Base-by-base conservation (phyloP, 495 filamentous ascomycete genomes). In the Penicillium taxi region DNA sequence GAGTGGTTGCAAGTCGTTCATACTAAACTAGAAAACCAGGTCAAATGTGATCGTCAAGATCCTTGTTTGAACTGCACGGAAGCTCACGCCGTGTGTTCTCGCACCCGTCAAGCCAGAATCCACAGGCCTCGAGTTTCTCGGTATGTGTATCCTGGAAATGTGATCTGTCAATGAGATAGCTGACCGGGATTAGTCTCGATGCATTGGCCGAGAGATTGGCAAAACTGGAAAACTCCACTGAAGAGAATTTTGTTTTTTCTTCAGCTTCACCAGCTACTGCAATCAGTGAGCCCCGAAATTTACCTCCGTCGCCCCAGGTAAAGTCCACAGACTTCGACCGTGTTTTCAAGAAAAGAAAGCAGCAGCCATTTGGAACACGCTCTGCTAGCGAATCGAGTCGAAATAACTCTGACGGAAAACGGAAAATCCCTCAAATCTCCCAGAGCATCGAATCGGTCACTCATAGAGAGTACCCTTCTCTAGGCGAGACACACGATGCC, bases 21-120 rank as follows among this genome's bases (percentile, higher is more conserved):
- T 25, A 21, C 42, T 29, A 16, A 40, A 20, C 16, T 1, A 9
- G 23, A 29, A 5, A 5, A 12, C 13, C 23, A n/a, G 53, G 47
- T 56, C 7, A 59, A 56, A 48, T 59, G 55, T 19, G 55, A 59
- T 39, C 50, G 55, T 5, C 42, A 52, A 20, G 37, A 50, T 31
- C 55, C 53, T 30, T 58, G 55, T 18, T 35, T 44, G 26, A 53
- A 56, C 18, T 58, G 55, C 20, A 39, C 37, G 13, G 49, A 52
- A 25, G 55, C 52, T 26, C 39, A 34, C 1, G 40, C 41, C 7
- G 39, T 50, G 33, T 58, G 55, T 23, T 26, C 32, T 36, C 55
- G 55, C 16, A 41, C 37, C 16, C 52, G 52, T 13, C 47, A 53
- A 6, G 38, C 49, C 32, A 49, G 52, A 26, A 26, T 52, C 12